Conservation (phyloP, 2,329 filamentous ascomycete species). For the Arthroderma uncinatum region DNA sequence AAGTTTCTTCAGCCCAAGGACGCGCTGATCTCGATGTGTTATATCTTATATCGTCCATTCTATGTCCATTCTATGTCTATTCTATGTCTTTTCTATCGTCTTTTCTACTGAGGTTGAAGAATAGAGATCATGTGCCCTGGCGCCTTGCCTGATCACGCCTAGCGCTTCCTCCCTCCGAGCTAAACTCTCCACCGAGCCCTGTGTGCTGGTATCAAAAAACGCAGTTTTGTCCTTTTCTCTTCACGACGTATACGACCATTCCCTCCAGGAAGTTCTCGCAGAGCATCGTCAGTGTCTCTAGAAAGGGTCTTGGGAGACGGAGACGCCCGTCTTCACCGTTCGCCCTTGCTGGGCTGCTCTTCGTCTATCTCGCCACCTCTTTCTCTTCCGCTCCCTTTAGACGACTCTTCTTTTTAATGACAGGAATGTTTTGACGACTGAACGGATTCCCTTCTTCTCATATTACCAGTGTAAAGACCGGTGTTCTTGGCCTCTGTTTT, state of each 20-base stretch:
- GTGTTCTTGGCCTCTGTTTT: constrained; percentile 6
- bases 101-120: not conserved
- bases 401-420: constrained; percentile 22
- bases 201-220: constrained; percentile 2
- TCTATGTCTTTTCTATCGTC: not conserved
- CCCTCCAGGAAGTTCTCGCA: not conserved
- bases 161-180: constrained; percentile 5
- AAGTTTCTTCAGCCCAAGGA: not conserved
- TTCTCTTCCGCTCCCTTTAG: constrained; percentile 7
- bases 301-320: not conserved
- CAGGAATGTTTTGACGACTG: constrained; percentile 26
- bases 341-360: not conserved
- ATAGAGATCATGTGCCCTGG: constrained; percentile 3
- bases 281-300: not conserved
- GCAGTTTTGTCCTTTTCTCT: not conserved
- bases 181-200: constrained; percentile 6
- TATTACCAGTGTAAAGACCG: constrained; percentile 8
- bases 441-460: constrained; percentile 17
- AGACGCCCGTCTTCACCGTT: not conserved
- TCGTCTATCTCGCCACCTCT: constrained; percentile 1
- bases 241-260: not conserved
- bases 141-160: constrained; percentile 8
- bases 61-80: not conserved
- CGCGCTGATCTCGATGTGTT: not conserved
- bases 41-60: not conserved